phyloP scores from a whole-genome alignment of 805 yeast species.

The Yarrowia sp. region DNA sequence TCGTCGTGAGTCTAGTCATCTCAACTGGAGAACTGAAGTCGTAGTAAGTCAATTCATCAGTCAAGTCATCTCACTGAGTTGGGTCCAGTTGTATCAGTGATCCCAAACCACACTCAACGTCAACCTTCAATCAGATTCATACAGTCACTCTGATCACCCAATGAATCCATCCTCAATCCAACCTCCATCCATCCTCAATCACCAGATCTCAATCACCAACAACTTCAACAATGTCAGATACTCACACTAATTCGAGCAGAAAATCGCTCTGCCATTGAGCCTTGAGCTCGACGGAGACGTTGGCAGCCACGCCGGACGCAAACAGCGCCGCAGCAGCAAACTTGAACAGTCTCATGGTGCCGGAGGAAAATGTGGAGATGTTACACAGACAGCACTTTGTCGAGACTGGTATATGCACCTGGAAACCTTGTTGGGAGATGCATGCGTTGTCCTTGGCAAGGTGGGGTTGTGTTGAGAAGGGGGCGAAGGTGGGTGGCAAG shows the following conservation, averaged over 20 bases:
- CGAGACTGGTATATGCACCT: background rate
- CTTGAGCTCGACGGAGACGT: slow-evolving; percentile 17
- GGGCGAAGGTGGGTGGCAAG: background rate
- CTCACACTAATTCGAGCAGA: slow-evolving; percentile 22
- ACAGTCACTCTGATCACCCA: too few relatives aligned
- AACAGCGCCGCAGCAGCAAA: slow-evolving; percentile 15
- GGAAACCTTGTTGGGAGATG: background rate
- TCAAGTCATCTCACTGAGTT: too few relatives aligned
- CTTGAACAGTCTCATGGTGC: slow-evolving; percentile 16
- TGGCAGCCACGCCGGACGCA: slow-evolving; percentile 21
- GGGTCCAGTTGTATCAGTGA: too few relatives aligned
- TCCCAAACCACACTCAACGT: too few relatives aligned
- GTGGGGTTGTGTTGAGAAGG: background rate
- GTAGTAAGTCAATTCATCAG: too few relatives aligned
- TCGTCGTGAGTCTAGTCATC: too few relatives aligned
- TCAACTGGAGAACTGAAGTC: too few relatives aligned
- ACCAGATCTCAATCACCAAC: background rate
- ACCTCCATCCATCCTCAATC: too few relatives aligned
- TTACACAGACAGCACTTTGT: background rate
- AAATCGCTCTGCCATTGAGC: slow-evolving; percentile 25
- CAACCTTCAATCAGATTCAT: too few relatives aligned
- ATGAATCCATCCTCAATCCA: too few relatives aligned
- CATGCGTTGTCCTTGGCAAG: slow-evolving; percentile 3
- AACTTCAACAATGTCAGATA: background rate
- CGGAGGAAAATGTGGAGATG: background rate